A percentile compares a stretch with the other conserved stretches of the same genome.
Conservation (phyloP, 1,284 basidiomycete species). For the Wallemia ichthyophaga region DNA sequence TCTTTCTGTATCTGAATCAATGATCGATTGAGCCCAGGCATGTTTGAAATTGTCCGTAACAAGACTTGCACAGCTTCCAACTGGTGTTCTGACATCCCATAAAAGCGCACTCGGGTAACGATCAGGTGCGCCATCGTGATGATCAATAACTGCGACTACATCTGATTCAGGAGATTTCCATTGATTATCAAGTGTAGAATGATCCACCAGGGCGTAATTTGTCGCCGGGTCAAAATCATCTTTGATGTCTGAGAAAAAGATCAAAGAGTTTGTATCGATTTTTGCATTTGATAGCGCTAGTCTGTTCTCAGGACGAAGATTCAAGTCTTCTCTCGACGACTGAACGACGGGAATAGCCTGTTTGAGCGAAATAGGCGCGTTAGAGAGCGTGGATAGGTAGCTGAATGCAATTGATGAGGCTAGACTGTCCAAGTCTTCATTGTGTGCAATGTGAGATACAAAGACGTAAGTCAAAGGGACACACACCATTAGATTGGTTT, state of each 20-base stretch:
- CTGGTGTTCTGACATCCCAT: conserved; percentile 4
- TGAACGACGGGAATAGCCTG: conserved; percentile 40
- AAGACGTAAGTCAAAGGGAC: not conserved
- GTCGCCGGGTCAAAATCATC: conserved; percentile 7
- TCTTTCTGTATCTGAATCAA: conserved; percentile 10
- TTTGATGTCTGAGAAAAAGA: conserved; percentile 16
- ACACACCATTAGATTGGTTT: conserved; percentile 65
- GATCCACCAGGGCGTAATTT: conserved; percentile 56
- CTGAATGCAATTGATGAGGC: conserved; percentile 55
- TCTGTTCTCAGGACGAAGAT: conserved; percentile 58
- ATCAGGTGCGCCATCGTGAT: conserved; percentile 31
- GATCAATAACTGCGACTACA: conserved; percentile 63
- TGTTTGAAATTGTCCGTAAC: conserved; percentile 5
- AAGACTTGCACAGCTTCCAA: conserved; percentile 7
- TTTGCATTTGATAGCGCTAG: conserved; percentile 33
- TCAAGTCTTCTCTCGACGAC: conserved; percentile 34
- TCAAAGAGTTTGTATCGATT: conserved; percentile 21
- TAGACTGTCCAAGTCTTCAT: conserved; percentile 53
- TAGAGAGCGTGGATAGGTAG: conserved; percentile 28
- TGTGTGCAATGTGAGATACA: conserved; percentile 1
- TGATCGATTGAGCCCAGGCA: conserved; percentile 4
- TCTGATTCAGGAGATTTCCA: conserved; percentile 18
- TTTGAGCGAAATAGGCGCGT: conserved; percentile 16
- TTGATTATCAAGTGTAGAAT: conserved; percentile 35
- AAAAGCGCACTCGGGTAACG: conserved; percentile 5